Evolutionary conservation across 169 alveolate genomes (phyloP).

Genomic region (Theileria annulata): DNA sequence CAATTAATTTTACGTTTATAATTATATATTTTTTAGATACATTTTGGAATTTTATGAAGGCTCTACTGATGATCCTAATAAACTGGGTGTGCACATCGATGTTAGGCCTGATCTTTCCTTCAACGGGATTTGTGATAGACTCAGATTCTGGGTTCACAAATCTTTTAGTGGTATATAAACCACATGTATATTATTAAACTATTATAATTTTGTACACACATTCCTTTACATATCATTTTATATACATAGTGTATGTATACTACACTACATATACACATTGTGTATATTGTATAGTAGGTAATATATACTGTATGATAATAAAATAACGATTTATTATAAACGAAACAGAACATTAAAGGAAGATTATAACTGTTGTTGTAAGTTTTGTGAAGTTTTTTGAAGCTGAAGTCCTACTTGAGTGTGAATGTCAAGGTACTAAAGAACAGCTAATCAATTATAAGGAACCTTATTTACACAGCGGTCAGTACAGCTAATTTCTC

Average conservation of each 20-base stretch:
- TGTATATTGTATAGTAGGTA: background rate
- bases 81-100: constrained; percentile 53
- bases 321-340: background rate
- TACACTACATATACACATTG: too few species aligned
- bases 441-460: background rate
- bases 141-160: constrained; percentile 49
- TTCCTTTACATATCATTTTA: too few species aligned
- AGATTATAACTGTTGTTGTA: constrained; percentile 12
- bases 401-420: constrained; percentile 49
- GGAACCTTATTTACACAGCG: constrained; percentile 76
- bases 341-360: background rate
- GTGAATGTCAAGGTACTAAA: constrained; percentile 64
- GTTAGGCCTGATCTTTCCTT: constrained; percentile 60
- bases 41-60: constrained; percentile 70
- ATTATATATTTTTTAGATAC: constrained; percentile 22
- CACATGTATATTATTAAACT: background rate
- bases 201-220: constrained; percentile 35
- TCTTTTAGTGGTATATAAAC: background rate
- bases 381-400: constrained; percentile 47
- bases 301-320: constrained; percentile 3
- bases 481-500: constrained; percentile 80
- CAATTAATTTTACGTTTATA: too few species aligned
- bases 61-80: constrained; percentile 37
- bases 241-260: background rate
- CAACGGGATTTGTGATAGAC: constrained; percentile 51